phyloP scores from a whole-genome alignment of 2,329 filamentous ascomycete genomes.

The Myrmaecium sp. region DNA sequence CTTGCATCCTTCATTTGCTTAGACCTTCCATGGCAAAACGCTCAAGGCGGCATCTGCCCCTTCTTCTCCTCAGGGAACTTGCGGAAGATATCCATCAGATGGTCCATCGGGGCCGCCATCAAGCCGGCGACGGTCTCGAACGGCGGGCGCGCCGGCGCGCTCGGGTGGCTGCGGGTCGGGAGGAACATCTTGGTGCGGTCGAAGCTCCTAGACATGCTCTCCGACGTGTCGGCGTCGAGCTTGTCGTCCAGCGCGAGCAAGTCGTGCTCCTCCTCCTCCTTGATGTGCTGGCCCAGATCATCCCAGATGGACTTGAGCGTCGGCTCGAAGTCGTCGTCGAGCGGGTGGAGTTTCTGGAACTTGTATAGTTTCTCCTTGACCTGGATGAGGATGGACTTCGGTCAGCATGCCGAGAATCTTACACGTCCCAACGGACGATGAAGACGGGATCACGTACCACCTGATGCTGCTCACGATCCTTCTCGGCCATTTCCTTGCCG shows the following conservation, averaged over 20 bases:
- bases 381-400: conserved; percentile 3
- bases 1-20: no score
- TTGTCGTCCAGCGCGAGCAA: conserved; percentile 14
- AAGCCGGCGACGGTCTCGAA: conserved; percentile 40
- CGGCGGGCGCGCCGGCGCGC: conserved; percentile 30
- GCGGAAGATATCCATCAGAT: conserved; percentile 36
- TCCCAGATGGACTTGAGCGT: conserved; percentile 11
- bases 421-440: background rate
- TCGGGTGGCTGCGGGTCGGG: conserved; percentile 15
- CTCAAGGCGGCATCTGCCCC: background rate
- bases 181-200: conserved; percentile 15
- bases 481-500: conserved; percentile 15
- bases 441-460: conserved; percentile 9
- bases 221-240: conserved; percentile 9
- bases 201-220: conserved; percentile 14
- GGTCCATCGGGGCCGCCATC: conserved; percentile 40
- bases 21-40: no score
- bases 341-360: conserved; percentile 7
- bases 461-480: conserved; percentile 18
- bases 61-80: conserved; percentile 28
- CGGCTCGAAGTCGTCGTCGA: conserved; percentile 10
- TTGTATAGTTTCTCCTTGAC: conserved; percentile 10
- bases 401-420: background rate
- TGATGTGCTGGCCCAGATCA: conserved; percentile 12
- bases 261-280: conserved; percentile 15